Evolutionary conservation across 2,329 filamentous ascomycete species (phyloP).

Genomic region (Cladobotryum protrusum): DNA sequence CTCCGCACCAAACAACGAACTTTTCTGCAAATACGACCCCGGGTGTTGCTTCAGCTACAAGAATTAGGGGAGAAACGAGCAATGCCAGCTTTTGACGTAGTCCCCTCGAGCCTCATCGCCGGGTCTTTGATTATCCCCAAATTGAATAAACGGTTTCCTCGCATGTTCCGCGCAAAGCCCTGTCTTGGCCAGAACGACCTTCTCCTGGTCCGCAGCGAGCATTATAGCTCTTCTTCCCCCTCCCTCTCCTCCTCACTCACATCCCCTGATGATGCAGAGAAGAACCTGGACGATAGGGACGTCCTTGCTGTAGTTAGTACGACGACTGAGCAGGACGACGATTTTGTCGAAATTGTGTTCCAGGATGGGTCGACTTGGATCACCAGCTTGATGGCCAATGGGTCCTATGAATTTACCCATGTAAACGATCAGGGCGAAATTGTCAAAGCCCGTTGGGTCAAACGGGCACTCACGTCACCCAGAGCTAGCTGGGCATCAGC

Average conservation of each 20-base stretch:
- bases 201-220: slow-evolving; percentile 63
- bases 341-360: slow-evolving; percentile 60
- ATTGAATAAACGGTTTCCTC: slow-evolving; percentile 55
- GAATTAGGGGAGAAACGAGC: slow-evolving; percentile 57
- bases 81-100: slow-evolving; percentile 64
- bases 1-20: slow-evolving; percentile 56
- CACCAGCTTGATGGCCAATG: slow-evolving; percentile 44
- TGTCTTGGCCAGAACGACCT: slow-evolving; percentile 63
- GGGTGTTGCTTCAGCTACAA: slow-evolving; percentile 66
- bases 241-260: slow-evolving; percentile 24
- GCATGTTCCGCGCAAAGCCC: slow-evolving; percentile 57
- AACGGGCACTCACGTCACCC: slow-evolving; percentile 27
- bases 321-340: slow-evolving; percentile 40
- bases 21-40: slow-evolving; percentile 60
- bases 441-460: slow-evolving; percentile 65
- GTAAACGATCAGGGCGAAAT: slow-evolving; percentile 51
- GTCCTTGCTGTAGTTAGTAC: slow-evolving; percentile 65
- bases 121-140: slow-evolving; percentile 51
- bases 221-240: slow-evolving; percentile 41
- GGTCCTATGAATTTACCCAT: slow-evolving; percentile 61
- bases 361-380: slow-evolving; percentile 56
- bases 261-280: slow-evolving; percentile 33
- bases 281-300: slow-evolving; percentile 42
- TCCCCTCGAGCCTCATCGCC: slow-evolving; percentile 58
- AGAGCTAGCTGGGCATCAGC: slow-evolving; percentile 14